Evolutionary conservation across 164 flowering plant species (phyloP).

Genomic region (Magnolia kwangsiensis): DNA sequence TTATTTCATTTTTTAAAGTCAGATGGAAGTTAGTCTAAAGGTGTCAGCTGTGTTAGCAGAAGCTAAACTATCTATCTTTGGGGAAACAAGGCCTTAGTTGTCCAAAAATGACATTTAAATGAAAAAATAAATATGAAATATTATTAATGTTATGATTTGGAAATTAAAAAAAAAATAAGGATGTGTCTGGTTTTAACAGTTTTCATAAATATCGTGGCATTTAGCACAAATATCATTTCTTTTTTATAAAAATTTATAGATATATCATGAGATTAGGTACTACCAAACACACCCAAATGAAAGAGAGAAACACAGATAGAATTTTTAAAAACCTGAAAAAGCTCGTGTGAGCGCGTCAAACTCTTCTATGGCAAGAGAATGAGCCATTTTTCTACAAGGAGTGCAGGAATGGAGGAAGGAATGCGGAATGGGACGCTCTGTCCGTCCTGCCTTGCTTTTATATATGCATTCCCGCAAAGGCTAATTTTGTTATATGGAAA

Average conservation of each 20-base stretch:
- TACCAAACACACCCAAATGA: not conserved
- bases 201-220: too few species aligned
- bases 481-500: not conserved
- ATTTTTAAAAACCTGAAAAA: constrained; percentile 5
- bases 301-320: not conserved
- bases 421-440: not conserved
- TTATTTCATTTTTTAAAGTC: too few species aligned
- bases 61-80: too few species aligned
- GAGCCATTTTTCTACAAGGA: not conserved
- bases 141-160: too few species aligned
- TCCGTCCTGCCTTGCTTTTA: not conserved
- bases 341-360: constrained; percentile 9
- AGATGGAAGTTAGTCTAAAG: too few species aligned
- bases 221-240: not conserved
- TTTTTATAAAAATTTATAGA: too few species aligned
- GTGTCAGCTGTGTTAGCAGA: too few species aligned
- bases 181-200: not conserved
- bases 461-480: not conserved
- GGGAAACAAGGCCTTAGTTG: too few species aligned
- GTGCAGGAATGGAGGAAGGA: not conserved
- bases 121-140: too few species aligned
- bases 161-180: too few species aligned
- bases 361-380: not conserved
- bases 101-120: too few species aligned
- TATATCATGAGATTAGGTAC: not conserved